A percentile compares a stretch with the other conserved stretches of the same genome.
Evolutionary conservation across 1,139 yeast genomes (phyloP).

Genomic region (Suhomyces maxii): DNA sequence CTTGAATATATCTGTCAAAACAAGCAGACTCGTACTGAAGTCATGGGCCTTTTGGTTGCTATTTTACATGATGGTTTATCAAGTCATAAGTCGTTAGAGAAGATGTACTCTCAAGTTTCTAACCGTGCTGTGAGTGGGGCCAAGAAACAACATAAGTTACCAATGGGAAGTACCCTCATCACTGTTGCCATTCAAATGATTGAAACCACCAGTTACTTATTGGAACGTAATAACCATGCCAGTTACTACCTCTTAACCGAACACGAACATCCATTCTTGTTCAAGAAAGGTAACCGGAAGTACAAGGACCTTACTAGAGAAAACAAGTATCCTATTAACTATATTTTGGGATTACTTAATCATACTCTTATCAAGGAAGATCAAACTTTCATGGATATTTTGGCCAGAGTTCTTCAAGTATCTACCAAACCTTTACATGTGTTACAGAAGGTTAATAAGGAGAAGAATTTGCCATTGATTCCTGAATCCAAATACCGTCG

Average conservation of each 20-base stretch:
- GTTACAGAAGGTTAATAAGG: constrained; percentile 33
- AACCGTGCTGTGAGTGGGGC: constrained; percentile 22
- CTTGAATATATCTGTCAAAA: constrained; percentile 69
- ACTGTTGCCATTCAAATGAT: constrained; percentile 75
- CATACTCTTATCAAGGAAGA: constrained; percentile 67
- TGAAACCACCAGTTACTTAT: constrained; percentile 70
- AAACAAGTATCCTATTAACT: constrained; percentile 70
- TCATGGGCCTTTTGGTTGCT: constrained; percentile 67
- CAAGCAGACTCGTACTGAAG: constrained; percentile 76
- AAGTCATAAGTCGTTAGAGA: constrained; percentile 63
- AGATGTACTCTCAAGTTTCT: constrained; percentile 60
- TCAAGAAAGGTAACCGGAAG: constrained; percentile 45
- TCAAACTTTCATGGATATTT: constrained; percentile 70
- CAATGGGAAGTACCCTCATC: constrained; percentile 65
- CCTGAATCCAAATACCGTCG: constrained; percentile 64
- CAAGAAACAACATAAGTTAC: constrained; percentile 37
- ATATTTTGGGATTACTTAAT: constrained; percentile 62
- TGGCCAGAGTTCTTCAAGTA: constrained; percentile 73
- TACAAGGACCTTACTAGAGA: constrained; percentile 43
- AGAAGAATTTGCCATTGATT: constrained; percentile 56
- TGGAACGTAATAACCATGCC: constrained; percentile 68
- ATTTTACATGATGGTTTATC: constrained; percentile 73
- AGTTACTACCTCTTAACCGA: constrained; percentile 79
- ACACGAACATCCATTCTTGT: constrained; percentile 63
- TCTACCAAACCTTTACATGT: constrained; percentile 71